Evolutionary conservation across 2,329 filamentous ascomycete species (phyloP), one percentile per base, ranked within the genome.

Genomic region (Microdochium trichocladiopsis): DNA sequence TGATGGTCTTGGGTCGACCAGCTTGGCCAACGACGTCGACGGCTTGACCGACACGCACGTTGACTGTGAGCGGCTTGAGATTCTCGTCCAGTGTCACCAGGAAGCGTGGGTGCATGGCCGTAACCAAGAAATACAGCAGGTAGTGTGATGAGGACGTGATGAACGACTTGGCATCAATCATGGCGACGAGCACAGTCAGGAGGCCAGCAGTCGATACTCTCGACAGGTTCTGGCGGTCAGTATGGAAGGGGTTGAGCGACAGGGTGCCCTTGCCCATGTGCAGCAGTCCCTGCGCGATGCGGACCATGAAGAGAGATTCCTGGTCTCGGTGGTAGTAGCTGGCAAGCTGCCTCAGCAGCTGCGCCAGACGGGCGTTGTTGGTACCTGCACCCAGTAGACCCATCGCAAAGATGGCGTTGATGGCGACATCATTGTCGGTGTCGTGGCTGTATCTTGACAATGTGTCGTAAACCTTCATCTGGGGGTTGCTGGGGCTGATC

Each of bases 381-480:
- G 94, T 99, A 62, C 94, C 94, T 2, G 94, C 94, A 63, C 94
- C 94, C 36, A 96, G 80, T 54, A 99, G 86, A 72, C 94, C 94
- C 94, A 99, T 99, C 60, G 94, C 92, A 65, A 99, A 99, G 66
- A 99, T 99, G 63, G 94, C 91, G 66, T 97, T 99, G 71, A 99
- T 88, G 37, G 94, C 94, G 48, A 99, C 94, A 64, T 99, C 94
- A 56, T 93, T 95, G 73, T 99, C 94, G 60, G 94, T 99, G 75
- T 99, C 94, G 80, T 99, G 94, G 58, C 88, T 95, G 79, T 99
- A 99, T 65, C 94, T 82, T 50, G 94, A 99, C 11, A 99, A 78
- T 1, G 94, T 99, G 69, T 99, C 94, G 75, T 99, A 99, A 48
- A 99, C 89, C 79, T 97, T 99, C 93, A 99, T 99, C 69, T 99